Evolutionary conservation across 2,329 filamentous ascomycete species (phyloP).

Genomic region (Calonectria hawksworthii): DNA sequence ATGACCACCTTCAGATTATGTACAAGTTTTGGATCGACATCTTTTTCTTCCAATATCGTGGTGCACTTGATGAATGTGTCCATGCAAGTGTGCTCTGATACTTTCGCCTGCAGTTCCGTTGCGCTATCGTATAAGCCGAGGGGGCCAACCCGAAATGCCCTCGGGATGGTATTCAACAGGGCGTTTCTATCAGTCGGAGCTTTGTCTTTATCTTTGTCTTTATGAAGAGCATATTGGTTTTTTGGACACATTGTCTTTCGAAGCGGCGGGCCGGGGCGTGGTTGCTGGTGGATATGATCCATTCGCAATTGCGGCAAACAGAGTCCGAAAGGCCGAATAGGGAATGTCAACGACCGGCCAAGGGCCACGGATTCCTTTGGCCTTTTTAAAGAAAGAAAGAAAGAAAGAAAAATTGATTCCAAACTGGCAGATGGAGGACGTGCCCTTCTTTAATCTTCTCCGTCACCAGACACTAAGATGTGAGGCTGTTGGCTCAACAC

Average conservation of each 20-base stretch:
- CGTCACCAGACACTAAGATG: background rate
- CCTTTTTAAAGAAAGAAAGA: background rate
- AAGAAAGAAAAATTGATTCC: background rate
- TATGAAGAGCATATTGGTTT: background rate
- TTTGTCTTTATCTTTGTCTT: background rate
- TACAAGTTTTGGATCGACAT: background rate
- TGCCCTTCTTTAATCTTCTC: background rate
- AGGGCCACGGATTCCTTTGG: background rate
- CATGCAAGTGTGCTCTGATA: background rate
- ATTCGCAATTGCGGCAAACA: background rate
- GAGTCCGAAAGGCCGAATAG: background rate
- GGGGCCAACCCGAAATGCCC: background rate
- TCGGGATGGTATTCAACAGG: background rate
- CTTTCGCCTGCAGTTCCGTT: background rate
- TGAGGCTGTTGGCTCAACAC: background rate
- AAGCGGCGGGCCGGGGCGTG: background rate
- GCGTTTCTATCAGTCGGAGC: background rate
- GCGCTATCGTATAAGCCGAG: background rate
- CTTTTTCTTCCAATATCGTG: background rate
- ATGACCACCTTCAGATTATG: background rate
- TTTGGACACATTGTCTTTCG: background rate
- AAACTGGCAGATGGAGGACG: background rate
- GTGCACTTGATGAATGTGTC: background rate
- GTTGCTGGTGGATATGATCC: background rate
- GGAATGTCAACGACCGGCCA: background rate